Evolutionary conservation across 176 grass and related monocot species (phyloP).

Genomic region (Oryza glumipatula): DNA sequence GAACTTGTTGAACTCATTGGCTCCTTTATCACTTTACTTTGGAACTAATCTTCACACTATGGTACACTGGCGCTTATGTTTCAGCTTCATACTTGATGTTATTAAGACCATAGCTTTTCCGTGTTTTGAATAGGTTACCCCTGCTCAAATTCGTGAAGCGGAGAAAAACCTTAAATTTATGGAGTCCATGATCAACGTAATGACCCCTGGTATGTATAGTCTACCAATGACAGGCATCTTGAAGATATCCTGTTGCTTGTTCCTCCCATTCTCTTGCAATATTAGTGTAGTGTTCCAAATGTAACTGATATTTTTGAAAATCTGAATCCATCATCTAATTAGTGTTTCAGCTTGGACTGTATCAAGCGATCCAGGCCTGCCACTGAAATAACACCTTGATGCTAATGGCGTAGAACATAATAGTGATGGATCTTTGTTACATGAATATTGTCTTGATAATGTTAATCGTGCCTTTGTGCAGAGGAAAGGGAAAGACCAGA

Average conservation of each 20-base stretch:
- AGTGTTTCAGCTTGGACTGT: not conserved
- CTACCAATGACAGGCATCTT: not conserved
- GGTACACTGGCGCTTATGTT: not conserved
- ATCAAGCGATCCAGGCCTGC: not conserved
- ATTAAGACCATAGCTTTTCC: constrained; percentile 10
- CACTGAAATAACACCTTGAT: not conserved
- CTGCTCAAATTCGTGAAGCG: constrained; percentile 95
- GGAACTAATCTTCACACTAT: constrained; percentile 11
- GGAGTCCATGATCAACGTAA: constrained; percentile 95
- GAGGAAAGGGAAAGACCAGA: constrained; percentile 94
- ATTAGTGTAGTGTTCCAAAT: not conserved
- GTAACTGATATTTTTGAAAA: not conserved
- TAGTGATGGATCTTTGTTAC: not conserved
- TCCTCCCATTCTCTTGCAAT: not conserved
- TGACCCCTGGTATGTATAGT: constrained; percentile 75
- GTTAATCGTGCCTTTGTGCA: constrained; percentile 37
- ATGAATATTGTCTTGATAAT: constrained; percentile 20
- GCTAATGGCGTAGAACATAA: not conserved
- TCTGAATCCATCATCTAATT: not conserved
- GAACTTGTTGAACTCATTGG: constrained; percentile 19
- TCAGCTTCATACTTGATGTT: constrained; percentile 7
- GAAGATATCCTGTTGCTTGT: constrained; percentile 17
- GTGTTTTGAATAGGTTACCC: constrained; percentile 70
- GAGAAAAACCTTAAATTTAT: constrained; percentile 88
- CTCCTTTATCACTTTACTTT: constrained; percentile 20